Conservation (phyloP, 1,284 basidiomycete species). For the Porogramme epimiltina region DNA sequence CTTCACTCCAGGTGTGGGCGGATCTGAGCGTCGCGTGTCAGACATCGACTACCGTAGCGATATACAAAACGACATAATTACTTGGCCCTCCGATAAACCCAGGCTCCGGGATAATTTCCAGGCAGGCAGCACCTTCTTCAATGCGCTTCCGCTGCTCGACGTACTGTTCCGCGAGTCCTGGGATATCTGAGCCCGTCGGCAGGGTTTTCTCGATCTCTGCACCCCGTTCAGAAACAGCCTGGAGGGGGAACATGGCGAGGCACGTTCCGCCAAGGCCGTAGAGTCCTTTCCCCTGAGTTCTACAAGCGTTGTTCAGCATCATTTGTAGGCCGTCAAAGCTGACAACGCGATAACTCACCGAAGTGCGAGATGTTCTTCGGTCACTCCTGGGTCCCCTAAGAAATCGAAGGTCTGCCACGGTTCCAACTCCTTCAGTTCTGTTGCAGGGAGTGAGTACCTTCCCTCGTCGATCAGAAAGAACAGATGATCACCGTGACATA, state of each 20-base stretch:
- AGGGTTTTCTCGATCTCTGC: slow-evolving; percentile 8
- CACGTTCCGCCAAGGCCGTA: slow-evolving; percentile 26
- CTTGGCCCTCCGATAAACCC: neutral
- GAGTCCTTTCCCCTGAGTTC: slow-evolving; percentile 26
- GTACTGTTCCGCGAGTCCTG: slow-evolving; percentile 33
- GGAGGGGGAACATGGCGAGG: slow-evolving; percentile 26
- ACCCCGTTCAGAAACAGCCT: slow-evolving; percentile 28
- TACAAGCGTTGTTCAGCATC: slow-evolving; percentile 1
- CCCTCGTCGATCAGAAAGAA: neutral
- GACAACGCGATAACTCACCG: too few relatives aligned
- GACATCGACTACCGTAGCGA: too few relatives aligned
- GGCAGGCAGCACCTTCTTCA: slow-evolving; percentile 19
- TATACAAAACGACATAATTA: too few relatives aligned
- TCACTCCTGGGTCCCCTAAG: slow-evolving; percentile 25
- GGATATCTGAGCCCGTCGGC: neutral
- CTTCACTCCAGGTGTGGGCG: slow-evolving; percentile 27
- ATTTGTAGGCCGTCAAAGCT: neutral
- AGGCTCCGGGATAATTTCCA: slow-evolving; percentile 17
- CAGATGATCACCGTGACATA: slow-evolving; percentile 21
- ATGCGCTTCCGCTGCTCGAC: slow-evolving; percentile 32
- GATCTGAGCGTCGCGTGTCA: too few relatives aligned
- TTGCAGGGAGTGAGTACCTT: too few relatives aligned
- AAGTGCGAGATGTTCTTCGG: slow-evolving; percentile 27
- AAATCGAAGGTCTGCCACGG: slow-evolving; percentile 29
- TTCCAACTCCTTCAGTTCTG: slow-evolving; percentile 10